phyloP scores from a whole-genome alignment of 2,329 filamentous ascomycete genomes.

The Coniochaeta sp. region DNA sequence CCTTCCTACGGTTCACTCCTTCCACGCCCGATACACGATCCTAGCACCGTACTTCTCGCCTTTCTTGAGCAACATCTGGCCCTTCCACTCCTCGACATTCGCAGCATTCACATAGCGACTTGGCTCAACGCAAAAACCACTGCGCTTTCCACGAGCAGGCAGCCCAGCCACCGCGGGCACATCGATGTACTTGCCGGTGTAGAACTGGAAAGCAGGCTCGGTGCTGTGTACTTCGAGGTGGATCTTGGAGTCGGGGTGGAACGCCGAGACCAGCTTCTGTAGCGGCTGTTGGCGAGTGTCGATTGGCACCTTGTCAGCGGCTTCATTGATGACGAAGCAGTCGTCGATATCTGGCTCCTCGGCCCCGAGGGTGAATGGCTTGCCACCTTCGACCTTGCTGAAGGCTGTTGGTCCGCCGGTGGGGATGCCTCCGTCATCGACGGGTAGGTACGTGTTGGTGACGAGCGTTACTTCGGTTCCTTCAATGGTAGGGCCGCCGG shows the following conservation, averaged over 20 bases:
- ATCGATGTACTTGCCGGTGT: slow-evolving; percentile 80
- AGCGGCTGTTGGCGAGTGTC: slow-evolving; percentile 60
- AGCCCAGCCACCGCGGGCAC: slow-evolving; percentile 59
- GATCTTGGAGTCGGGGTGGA: slow-evolving; percentile 65
- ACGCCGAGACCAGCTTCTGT: slow-evolving; percentile 60
- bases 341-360: slow-evolving; percentile 74
- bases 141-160: slow-evolving; percentile 57
- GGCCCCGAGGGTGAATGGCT: slow-evolving; percentile 64
- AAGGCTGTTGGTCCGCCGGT: slow-evolving; percentile 58
- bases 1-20: slow-evolving; percentile 35
- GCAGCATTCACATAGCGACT: slow-evolving; percentile 83
- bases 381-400: slow-evolving; percentile 55
- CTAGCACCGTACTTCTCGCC: slow-evolving; percentile 75
- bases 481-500: slow-evolving; percentile 42
- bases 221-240: slow-evolving; percentile 85
- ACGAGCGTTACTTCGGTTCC: slow-evolving; percentile 60
- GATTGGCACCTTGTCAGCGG: slow-evolving; percentile 51
- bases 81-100: slow-evolving; percentile 74
- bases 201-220: slow-evolving; percentile 95
- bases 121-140: slow-evolving; percentile 88
- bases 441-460: slow-evolving; percentile 59
- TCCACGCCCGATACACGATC: slow-evolving; percentile 82
- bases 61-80: slow-evolving; percentile 73
- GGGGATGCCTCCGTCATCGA: slow-evolving; percentile 69
- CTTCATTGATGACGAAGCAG: slow-evolving; percentile 73